Conservation (phyloP, 352 stramenopile species). For the Phytophthora brassicae region DNA sequence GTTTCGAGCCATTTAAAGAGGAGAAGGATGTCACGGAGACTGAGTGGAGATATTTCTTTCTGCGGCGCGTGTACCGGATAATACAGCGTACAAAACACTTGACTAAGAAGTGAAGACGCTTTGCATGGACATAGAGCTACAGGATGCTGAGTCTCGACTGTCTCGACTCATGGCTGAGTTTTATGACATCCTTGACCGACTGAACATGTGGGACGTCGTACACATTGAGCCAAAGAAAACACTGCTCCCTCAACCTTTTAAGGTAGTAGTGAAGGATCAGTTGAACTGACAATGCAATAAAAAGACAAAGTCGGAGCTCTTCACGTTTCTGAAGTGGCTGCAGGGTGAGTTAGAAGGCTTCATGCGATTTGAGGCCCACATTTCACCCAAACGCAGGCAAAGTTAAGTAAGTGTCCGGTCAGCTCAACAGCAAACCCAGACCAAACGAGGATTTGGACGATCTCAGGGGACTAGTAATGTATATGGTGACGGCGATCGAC, state of each 20-base stretch:
- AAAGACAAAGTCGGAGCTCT: neutral
- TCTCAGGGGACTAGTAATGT: neutral
- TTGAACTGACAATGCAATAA: neutral
- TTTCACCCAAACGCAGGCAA: neutral
- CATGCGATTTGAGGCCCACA: slow-evolving; percentile 10
- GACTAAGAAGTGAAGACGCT: neutral
- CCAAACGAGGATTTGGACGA: neutral
- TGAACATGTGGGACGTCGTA: slow-evolving; percentile 19
- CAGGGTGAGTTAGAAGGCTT: neutral
- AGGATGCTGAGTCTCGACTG: slow-evolving; percentile 8
- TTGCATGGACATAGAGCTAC: neutral
- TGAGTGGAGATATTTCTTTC: slow-evolving; percentile 11
- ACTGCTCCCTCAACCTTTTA: neutral
- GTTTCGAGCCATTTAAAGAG: slow-evolving; percentile 18
- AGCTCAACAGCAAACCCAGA: neutral
- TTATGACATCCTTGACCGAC: slow-evolving; percentile 14
- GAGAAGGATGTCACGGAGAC: slow-evolving; percentile 4
- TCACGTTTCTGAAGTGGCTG: slow-evolving; percentile 4
- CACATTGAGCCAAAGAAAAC: slow-evolving; percentile 1
- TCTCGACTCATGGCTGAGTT: slow-evolving; percentile 1
- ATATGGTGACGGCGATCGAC: neutral
- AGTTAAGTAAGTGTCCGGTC: neutral
- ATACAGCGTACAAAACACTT: slow-evolving; percentile 14
- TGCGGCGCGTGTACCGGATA: slow-evolving; percentile 7
- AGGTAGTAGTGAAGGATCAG: neutral